Conservation (phyloP, 352 stramenopile species). For the Phytophthora citricola region DNA sequence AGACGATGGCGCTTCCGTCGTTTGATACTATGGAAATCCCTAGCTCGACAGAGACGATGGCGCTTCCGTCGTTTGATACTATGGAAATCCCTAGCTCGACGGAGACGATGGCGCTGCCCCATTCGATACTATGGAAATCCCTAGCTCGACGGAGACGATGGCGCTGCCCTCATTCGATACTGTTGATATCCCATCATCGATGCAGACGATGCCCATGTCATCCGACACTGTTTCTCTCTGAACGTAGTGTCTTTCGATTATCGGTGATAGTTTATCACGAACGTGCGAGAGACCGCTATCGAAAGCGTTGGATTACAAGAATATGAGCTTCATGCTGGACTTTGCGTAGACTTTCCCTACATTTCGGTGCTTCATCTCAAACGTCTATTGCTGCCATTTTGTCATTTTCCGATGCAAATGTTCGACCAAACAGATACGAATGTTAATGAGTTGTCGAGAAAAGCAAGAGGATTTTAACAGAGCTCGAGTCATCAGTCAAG, state of each 20-base stretch:
- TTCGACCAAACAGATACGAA: no score
- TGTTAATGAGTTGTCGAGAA: no score
- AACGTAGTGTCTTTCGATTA: conserved; percentile 5
- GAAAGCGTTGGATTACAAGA: not conserved
- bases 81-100: conserved; percentile 13
- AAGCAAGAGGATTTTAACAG: not conserved
- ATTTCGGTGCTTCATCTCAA: not conserved
- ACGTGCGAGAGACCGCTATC: not conserved
- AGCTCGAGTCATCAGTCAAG: not conserved
- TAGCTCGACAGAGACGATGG: conserved; percentile 14
- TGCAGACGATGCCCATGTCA: conserved; percentile 6
- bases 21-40: conserved; percentile 13
- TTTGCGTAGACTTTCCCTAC: not conserved
- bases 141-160: conserved; percentile 10
- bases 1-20: conserved; percentile 14
- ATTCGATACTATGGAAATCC: conserved; percentile 3
- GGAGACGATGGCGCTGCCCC: conserved; percentile 15
- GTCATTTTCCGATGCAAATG: not conserved
- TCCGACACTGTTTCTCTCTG: conserved; percentile 19
- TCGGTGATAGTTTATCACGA: not conserved
- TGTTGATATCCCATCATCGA: no score
- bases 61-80: conserved; percentile 12
- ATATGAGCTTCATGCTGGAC: not conserved
- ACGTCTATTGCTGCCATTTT: not conserved
- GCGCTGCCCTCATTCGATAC: conserved; percentile 4